Conservation (phyloP, 2,329 filamentous ascomycete genomes). For the Cordyceps fumosorosea region DNA sequence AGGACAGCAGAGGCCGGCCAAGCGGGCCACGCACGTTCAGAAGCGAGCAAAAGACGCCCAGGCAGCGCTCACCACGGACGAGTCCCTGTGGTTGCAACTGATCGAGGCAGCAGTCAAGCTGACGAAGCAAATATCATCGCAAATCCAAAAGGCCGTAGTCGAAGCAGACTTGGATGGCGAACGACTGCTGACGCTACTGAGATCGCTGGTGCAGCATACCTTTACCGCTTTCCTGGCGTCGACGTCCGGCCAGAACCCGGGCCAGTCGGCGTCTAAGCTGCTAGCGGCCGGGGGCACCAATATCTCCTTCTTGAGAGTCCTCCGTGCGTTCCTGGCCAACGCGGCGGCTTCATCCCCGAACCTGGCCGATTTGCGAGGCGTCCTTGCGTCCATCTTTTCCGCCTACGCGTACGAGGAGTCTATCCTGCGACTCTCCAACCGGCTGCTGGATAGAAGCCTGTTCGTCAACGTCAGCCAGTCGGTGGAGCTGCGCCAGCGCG, state of each 20-base stretch:
- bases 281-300: constrained; percentile 42
- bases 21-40: constrained; percentile 38
- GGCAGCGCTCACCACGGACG: constrained; percentile 44
- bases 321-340: constrained; percentile 80
- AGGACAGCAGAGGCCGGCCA: constrained; percentile 63
- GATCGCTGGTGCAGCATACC: constrained; percentile 77
- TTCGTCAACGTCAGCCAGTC: constrained; percentile 77
- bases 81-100: constrained; percentile 53
- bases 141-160: constrained; percentile 34
- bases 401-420: constrained; percentile 94
- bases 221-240: constrained; percentile 81
- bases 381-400: constrained; percentile 84
- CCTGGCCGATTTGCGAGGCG: constrained; percentile 75
- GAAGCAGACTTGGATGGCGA: constrained; percentile 42
- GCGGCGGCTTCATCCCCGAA: constrained; percentile 78
- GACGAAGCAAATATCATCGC: constrained; percentile 55
- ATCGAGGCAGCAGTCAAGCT: constrained; percentile 57
- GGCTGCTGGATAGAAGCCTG: constrained; percentile 79
- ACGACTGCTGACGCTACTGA: constrained; percentile 60
- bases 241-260: constrained; percentile 49
- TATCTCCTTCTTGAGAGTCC: constrained; percentile 77
- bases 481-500: constrained; percentile 67
- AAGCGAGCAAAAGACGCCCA: constrained; percentile 43
- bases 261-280: constrained; percentile 27
- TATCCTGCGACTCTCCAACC: constrained; percentile 76